Percentiles rank a stretch among this genome's conserved stretches.
These are phyloP conservation scores for Sclerotinia nivalis DNA, from an alignment of 2,329 filamentous ascomycete species.

Conservation along the genomic window DNA sequence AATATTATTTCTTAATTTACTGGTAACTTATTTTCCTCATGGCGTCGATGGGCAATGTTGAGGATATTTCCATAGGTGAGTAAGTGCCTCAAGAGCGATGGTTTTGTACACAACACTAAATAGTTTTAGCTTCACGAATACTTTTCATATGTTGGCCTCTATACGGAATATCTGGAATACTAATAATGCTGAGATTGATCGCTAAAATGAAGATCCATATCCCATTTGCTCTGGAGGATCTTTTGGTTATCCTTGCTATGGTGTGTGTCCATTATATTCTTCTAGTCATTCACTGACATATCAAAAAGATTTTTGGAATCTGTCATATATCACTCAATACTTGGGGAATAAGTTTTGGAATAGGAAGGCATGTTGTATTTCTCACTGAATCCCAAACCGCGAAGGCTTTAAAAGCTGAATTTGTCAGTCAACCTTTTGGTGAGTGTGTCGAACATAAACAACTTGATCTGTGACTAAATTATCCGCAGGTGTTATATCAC, in stretches of 20 bases:
- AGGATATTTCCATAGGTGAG: constrained; percentile 16
- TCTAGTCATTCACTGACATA: not conserved
- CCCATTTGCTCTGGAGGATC: constrained; percentile 14
- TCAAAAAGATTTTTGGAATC: constrained; percentile 12
- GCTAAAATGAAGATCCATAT: constrained; percentile 13
- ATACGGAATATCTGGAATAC: constrained; percentile 12
- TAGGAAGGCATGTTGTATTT: not conserved
- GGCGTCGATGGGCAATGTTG: not conserved
- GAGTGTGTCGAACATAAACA: not conserved
- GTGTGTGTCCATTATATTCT: not conserved
- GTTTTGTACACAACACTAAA: not conserved
- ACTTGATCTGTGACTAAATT: not conserved
- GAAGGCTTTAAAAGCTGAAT: constrained; percentile 9
- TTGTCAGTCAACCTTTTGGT: constrained; percentile 15
- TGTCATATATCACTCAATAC: constrained; percentile 16
- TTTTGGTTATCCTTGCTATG: constrained; percentile 12
- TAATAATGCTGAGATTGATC: constrained; percentile 18
- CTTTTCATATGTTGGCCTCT: constrained; percentile 22
- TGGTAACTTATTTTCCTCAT: not conserved
- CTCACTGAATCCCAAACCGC: constrained; percentile 10
- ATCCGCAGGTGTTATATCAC: constrained; percentile 7
- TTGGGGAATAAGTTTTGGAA: constrained; percentile 15
- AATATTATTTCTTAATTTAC: not conserved
- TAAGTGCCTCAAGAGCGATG: not conserved
- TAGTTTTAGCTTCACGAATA: not conserved